Evolutionary conservation across 2,329 filamentous ascomycete genomes (phyloP).

Genomic region (Sporothrix globosa): DNA sequence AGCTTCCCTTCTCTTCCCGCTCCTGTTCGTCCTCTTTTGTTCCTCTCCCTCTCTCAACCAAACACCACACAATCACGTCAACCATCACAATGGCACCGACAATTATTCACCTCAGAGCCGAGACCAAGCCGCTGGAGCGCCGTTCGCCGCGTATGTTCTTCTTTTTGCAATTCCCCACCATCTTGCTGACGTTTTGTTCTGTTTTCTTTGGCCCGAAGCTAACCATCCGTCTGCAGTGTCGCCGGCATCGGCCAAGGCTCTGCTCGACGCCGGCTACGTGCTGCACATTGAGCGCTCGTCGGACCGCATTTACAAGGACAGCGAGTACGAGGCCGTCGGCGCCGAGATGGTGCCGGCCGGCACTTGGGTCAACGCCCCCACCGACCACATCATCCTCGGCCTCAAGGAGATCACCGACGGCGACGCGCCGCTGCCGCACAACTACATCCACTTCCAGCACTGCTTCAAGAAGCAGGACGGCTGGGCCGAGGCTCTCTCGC

Average conservation of each 20-base stretch:
- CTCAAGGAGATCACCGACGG: conserved; percentile 79
- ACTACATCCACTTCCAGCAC: conserved; percentile 67
- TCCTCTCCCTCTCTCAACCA: background rate
- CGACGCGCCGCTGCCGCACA: conserved; percentile 70
- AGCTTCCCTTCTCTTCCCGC: background rate
- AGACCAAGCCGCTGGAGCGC: conserved; percentile 39
- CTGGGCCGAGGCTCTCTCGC: conserved; percentile 77
- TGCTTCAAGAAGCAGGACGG: conserved; percentile 77
- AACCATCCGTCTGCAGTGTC: conserved; percentile 30
- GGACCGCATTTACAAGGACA: conserved; percentile 67
- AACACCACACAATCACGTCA: conserved; percentile 6
- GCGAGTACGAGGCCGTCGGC: conserved; percentile 65
- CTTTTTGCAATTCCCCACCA: background rate
- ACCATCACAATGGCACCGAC: conserved; percentile 16
- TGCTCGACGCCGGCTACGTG: conserved; percentile 70
- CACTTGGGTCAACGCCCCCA: conserved; percentile 68
- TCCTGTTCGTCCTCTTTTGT: background rate
- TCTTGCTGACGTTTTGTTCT: background rate
- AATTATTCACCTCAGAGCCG: conserved; percentile 35
- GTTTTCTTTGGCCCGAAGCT: background rate
- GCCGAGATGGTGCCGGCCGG: conserved; percentile 67
- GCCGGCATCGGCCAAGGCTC: conserved; percentile 48
- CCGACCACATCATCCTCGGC: conserved; percentile 71
- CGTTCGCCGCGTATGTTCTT: conserved; percentile 35
- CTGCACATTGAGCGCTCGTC: conserved; percentile 69